Base-by-base conservation (phyloP, 2,329 filamentous ascomycete species). In the Neophaeococcomyces mojaviensis region DNA sequence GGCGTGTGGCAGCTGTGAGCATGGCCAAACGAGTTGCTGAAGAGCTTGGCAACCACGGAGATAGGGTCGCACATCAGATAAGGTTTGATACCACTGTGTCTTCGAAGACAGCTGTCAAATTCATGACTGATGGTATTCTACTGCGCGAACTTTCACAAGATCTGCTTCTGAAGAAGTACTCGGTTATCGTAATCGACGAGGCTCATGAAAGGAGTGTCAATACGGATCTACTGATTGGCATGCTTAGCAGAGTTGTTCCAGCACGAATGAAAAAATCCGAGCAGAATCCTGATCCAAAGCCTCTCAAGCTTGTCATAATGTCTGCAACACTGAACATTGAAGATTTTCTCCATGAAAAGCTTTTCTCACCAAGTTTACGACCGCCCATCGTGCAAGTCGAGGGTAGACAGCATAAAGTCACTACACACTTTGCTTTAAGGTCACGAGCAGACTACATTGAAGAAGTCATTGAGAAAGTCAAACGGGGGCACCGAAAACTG, bases 121-220 rank as follows among this genome's bases (percentile, higher is more conserved):
- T 97, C 68, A 96, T 98, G 89, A 98, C 92, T 0, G 92, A 98
- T 64, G 92, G 92, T 75, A 88, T 98, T 22, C 71, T 98, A 49
- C 76, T 98, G 8, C 82, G 92, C 47, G 92, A 98, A 65, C 84
- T 96, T 44, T 82, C 86, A 1, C 82, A 92, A 54, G 92, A 98
- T 61, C 88, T 97, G 59, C 76, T 87, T 0, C 68, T 98, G 36
- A 79, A 77, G 40, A 94, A 94, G 57, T 98, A 98, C 64, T 96
- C 90, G 0, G 86, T 85, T 12, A 86, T 98, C 43, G 79, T 98
- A 39, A 90, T 98, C 50, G 92, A 98, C 59, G 92, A 98, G 66
- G 92, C 92, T 1, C 92, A 98, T 69, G 92, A 98, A 64, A 80
- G 94, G 58, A 97, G 88, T 59, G 86, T 96, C 58, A 97, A 98